Conservation (phyloP, 129 eudicot species). For the Silybum marianum region DNA sequence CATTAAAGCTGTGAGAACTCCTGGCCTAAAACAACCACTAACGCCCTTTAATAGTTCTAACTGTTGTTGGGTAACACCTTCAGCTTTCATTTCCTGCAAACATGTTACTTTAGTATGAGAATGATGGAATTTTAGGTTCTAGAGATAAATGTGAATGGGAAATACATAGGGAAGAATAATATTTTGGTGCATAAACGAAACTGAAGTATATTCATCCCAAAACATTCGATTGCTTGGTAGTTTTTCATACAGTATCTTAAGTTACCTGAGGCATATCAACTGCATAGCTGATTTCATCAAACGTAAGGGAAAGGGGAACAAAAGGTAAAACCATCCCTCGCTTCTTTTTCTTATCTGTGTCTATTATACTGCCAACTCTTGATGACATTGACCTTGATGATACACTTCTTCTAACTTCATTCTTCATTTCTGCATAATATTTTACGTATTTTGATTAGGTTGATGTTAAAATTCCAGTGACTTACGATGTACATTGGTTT, state of each 20-base stretch:
- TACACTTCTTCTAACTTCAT: conserved; percentile 41
- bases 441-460: neutral
- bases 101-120: conserved; percentile 1
- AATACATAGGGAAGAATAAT: neutral
- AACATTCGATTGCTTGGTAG: neutral
- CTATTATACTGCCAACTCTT: conserved; percentile 36
- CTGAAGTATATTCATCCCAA: neutral
- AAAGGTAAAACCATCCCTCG: conserved; percentile 91
- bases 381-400: conserved; percentile 43
- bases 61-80: conserved; percentile 52
- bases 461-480: neutral
- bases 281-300: conserved; percentile 66
- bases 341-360: conserved; percentile 43
- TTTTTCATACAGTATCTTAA: neutral
- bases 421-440: conserved; percentile 40
- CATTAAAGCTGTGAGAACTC: conserved; percentile 88
- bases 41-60: conserved; percentile 77
- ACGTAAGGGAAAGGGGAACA: conserved; percentile 72
- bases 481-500: neutral
- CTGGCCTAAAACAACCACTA: conserved; percentile 87
- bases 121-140: neutral
- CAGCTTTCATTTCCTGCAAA: conserved; percentile 84
- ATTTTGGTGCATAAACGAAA: neutral
- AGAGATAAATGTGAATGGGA: neutral
- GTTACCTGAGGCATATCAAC: conserved; percentile 90